Evolutionary conservation across 495 filamentous ascomycete species (phyloP).

Genomic region (Trypethelium eluteriae): DNA sequence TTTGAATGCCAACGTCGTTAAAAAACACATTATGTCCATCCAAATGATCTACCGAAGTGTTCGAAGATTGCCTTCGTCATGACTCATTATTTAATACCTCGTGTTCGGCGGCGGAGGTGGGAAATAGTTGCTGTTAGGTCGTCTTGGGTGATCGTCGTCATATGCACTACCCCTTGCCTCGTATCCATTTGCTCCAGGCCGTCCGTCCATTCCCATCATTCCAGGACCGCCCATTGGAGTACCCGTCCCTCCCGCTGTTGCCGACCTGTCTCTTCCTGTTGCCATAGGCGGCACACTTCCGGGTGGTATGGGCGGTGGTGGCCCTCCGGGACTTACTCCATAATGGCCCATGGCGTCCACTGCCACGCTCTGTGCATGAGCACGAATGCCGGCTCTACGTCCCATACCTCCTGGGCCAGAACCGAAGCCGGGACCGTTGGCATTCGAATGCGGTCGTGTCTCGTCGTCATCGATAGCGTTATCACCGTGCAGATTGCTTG

Average conservation of each 20-base stretch:
- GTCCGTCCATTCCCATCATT: constrained; percentile 8
- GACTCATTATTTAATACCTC: not conserved
- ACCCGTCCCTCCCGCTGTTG: not conserved
- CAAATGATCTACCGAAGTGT: not conserved
- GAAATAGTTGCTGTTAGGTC: constrained; percentile 7
- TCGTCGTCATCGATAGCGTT: constrained; percentile 1
- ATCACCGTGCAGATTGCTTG: constrained; percentile 4
- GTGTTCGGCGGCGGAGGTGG: constrained; percentile 1
- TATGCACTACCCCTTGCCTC: constrained; percentile 1
- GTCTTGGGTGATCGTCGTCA: constrained; percentile 7
- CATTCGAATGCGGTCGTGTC: not conserved
- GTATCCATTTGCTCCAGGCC: constrained; percentile 3
- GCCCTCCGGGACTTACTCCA: not conserved
- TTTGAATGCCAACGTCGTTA: not conserved
- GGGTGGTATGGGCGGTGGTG: not conserved
- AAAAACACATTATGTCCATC: not conserved
- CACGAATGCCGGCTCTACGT: constrained; percentile 3
- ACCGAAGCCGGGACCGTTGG: constrained; percentile 1
- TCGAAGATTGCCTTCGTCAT: not conserved
- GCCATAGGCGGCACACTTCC: not conserved
- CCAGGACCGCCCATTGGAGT: not conserved
- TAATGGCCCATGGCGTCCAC: not conserved
- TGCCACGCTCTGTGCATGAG: not conserved
- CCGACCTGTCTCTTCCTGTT: not conserved
- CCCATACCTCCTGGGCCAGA: constrained; percentile 6